These are phyloP conservation scores for Lonicera japonica DNA, from an alignment of 129 eudicot genomes.

Conservation along the genomic window DNA sequence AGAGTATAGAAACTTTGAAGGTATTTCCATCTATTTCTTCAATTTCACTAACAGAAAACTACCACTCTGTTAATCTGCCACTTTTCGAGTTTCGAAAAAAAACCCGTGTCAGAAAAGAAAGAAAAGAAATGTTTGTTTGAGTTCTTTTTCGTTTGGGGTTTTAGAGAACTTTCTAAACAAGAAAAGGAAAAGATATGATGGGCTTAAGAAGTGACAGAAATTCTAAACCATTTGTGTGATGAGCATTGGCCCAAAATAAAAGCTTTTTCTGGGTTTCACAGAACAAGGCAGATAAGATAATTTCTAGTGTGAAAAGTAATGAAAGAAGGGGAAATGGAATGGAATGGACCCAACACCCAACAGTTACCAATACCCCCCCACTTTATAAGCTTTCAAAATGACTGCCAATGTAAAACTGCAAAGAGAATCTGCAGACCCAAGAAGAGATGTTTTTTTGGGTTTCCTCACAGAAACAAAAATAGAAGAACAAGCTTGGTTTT, in stretches of 20 bases:
- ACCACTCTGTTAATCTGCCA: not conserved
- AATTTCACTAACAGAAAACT: too few relatives aligned
- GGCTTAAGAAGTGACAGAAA: not conserved
- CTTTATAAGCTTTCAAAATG: slow-evolving; percentile 11
- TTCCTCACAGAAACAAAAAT: slow-evolving; percentile 11
- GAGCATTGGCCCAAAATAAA: not conserved
- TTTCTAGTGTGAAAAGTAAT: not conserved
- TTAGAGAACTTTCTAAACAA: not conserved
- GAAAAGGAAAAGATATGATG: not conserved
- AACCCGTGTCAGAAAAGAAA: too few relatives aligned
- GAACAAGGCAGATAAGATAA: not conserved
- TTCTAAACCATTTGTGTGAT: not conserved
- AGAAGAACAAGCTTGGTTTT: slow-evolving; percentile 25
- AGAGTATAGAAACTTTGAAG: slow-evolving; percentile 50
- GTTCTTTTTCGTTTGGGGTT: not conserved
- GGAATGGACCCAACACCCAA: slow-evolving; percentile 1
- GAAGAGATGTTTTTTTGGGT: slow-evolving; percentile 33
- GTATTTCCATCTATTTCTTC: slow-evolving; percentile 24
- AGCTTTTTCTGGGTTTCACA: not conserved
- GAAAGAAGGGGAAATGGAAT: not conserved
- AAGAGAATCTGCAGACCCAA: slow-evolving; percentile 12
- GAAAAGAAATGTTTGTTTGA: too few relatives aligned
- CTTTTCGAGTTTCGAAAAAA: not conserved
- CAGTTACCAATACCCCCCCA: slow-evolving; percentile 2
- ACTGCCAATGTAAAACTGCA: slow-evolving; percentile 15